Evolutionary conservation across 1,139 yeast genomes (phyloP), one percentile per base, ranked within the genome.

Genomic region (Nakaseomyces bracarensis): DNA sequence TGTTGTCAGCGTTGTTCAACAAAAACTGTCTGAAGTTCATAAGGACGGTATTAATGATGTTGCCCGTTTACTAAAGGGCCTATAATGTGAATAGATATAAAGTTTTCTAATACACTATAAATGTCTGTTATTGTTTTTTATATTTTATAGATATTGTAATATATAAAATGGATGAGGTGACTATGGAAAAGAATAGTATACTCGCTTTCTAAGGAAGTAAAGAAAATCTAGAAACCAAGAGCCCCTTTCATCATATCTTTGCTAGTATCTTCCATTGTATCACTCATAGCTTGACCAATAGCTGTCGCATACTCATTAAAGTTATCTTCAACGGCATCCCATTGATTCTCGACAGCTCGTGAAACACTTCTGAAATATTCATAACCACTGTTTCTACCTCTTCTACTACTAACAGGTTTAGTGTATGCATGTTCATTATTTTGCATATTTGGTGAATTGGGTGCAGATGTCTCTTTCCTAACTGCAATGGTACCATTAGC

Each of bases 231-330:
- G 28, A 76, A 58, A 0, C 83, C 83, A 50, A 79, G 53, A 1
- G 82, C 74, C 3, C 79, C 69, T 34, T 68, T 66, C 45, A 77
- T 72, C 48, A 78, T 50, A 16, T 72, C 69, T 42, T 68, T 72
- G 50, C 78, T 74, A 10, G 71, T 71, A 3, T 68, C 67, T 35
- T 72, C 78, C 22, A 74, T 58, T 0, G 74, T 61, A 11, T 76
- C 82, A 43, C 65, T 72, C 67, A 79, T 65, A 7, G 72, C 61
- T 49, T 78, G 79, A 48, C 75, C 71, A 38, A 77, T 65, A 28
- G 64, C 68, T 36, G 68, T 72, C 3, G 84, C 84, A 50, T 76
- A 77, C 21, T 75, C 78, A 53, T 76, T 74, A 41, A 78, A 58
- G 3, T 72, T 64, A 47, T 75, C 80, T 54, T 77, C 84, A 11